Evolutionary conservation across 352 stramenopile species (phyloP).

Genomic region (Phytophthora citrophthora): DNA sequence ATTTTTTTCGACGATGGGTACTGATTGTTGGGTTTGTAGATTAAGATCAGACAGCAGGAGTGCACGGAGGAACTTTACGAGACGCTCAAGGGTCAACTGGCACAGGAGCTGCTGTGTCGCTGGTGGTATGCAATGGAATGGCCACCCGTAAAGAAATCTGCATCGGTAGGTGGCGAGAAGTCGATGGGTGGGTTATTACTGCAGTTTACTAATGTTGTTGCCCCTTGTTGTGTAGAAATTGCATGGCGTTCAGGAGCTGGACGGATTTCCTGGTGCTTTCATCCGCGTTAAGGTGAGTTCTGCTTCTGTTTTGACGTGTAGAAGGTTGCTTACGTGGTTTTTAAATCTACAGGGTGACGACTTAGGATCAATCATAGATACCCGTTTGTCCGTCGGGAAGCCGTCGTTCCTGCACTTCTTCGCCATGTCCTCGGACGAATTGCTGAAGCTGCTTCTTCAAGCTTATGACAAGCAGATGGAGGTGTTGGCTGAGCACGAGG

Average conservation of each 20-base stretch:
- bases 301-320: not conserved
- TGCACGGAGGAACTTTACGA: conserved; percentile 85
- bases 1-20: not conserved
- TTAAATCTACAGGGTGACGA: conserved; percentile 59
- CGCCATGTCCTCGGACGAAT: conserved; percentile 69
- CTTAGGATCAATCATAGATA: conserved; percentile 88
- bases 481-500: conserved; percentile 75
- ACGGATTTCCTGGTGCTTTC: conserved; percentile 78
- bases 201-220: conserved; percentile 3
- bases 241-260: conserved; percentile 81
- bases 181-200: not conserved
- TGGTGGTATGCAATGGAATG: conserved; percentile 90
- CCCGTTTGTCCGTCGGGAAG: conserved; percentile 66
- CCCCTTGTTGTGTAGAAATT: conserved; percentile 45
- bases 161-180: conserved; percentile 18
- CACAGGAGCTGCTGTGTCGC: conserved; percentile 81
- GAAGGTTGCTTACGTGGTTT: not conserved
- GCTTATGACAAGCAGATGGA: conserved; percentile 89
- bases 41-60: conserved; percentile 88
- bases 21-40: conserved; percentile 35
- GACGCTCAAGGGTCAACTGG: conserved; percentile 76
- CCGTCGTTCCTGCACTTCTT: conserved; percentile 89
- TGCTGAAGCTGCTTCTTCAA: conserved; percentile 74
- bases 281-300: conserved; percentile 77
- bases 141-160: conserved; percentile 54